A percentile compares a stretch with the other conserved stretches of the same genome.
Conservation (phyloP, 495 filamentous ascomycete genomes). For the Tuber umbilicatum region DNA sequence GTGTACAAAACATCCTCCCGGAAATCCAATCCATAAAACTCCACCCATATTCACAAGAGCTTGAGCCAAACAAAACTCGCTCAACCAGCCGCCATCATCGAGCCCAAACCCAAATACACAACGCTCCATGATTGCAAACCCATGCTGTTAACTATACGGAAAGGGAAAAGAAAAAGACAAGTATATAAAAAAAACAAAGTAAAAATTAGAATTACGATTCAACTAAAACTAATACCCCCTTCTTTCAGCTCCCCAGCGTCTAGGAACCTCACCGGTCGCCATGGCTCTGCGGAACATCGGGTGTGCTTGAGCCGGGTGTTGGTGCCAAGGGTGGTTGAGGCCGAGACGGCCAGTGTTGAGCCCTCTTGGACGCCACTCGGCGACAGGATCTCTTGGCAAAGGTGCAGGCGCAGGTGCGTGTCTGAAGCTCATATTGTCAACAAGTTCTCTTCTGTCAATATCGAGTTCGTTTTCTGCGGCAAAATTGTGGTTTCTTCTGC, state of each 20-base stretch:
- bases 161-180: not conserved
- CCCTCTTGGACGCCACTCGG: not conserved
- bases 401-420: not conserved
- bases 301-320: not conserved
- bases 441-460: not conserved
- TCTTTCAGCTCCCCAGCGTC: not conserved
- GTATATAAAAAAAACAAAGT: not conserved
- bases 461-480: conserved; percentile 15
- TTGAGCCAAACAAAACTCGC: not conserved
- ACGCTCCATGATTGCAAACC: not conserved
- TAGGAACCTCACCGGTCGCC: not conserved
- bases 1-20: not conserved
- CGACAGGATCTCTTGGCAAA: not conserved
- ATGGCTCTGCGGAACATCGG: not conserved
- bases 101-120: not conserved
- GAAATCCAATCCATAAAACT: not conserved
- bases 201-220: not conserved
- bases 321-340: not conserved
- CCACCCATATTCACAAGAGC: conserved; percentile 5
- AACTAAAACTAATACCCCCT: not conserved
- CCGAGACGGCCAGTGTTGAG: not conserved
- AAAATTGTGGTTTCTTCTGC: conserved; percentile 24
- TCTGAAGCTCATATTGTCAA: not conserved
- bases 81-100: not conserved
- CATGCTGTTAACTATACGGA: not conserved